These are phyloP conservation scores for Peziza echinospora DNA, from an alignment of 495 filamentous ascomycete genomes.

Conservation along the genomic window DNA sequence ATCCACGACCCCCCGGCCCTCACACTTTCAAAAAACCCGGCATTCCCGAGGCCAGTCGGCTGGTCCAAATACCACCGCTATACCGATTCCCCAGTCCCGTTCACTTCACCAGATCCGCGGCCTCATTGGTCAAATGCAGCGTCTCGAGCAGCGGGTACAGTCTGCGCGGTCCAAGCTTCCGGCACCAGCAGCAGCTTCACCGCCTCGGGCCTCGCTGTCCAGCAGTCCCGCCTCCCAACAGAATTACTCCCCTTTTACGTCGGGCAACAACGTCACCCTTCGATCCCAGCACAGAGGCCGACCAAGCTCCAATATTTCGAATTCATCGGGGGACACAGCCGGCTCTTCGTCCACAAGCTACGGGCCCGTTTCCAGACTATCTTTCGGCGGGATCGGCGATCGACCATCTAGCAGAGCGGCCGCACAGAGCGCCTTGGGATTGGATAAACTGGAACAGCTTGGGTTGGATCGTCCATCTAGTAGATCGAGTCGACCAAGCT, in stretches of 20 bases:
- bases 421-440: too few species aligned
- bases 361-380: neutral
- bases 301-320: slow-evolving; percentile 14
- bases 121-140: slow-evolving; percentile 89
- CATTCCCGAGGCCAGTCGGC: slow-evolving; percentile 17
- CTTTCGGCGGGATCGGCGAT: neutral
- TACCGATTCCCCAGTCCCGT: slow-evolving; percentile 48
- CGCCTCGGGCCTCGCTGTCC: slow-evolving; percentile 61
- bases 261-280: slow-evolving; percentile 8
- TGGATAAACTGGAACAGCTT: neutral
- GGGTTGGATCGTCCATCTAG: neutral
- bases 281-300: slow-evolving; percentile 15
- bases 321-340: slow-evolving; percentile 2
- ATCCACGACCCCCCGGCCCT: slow-evolving; percentile 28
- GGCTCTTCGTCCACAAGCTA: neutral
- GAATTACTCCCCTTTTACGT: slow-evolving; percentile 6
- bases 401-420: neutral
- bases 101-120: slow-evolving; percentile 83
- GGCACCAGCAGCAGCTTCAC: slow-evolving; percentile 48
- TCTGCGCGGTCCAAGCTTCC: slow-evolving; percentile 85
- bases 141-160: slow-evolving; percentile 78
- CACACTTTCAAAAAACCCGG: slow-evolving; percentile 16
- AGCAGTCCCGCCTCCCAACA: slow-evolving; percentile 42
- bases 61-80: slow-evolving; percentile 20
- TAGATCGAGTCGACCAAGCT: neutral